phyloP scores from a whole-genome alignment of 352 stramenopile species.

The Phytophthora macrochlamydospora region DNA sequence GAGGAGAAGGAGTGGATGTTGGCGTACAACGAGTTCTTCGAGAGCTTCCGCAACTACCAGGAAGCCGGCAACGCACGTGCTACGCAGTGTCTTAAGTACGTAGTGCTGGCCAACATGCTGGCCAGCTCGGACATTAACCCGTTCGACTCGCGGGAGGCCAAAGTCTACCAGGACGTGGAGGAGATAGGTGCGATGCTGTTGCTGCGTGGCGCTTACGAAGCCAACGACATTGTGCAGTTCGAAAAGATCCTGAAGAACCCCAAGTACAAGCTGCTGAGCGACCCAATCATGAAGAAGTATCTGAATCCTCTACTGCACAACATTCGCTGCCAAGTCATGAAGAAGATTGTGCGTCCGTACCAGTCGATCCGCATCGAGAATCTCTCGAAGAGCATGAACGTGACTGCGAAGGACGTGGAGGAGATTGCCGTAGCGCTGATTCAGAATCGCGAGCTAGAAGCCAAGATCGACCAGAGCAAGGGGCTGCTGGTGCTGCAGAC shows the following conservation, averaged over 20 bases:
- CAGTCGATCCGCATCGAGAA: constrained; percentile 88
- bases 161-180: constrained; percentile 88
- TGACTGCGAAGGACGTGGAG: constrained; percentile 87
- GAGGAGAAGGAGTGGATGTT: constrained; percentile 87
- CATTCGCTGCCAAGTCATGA: constrained; percentile 93
- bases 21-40: constrained; percentile 95
- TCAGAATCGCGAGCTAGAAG: constrained; percentile 89
- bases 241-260: constrained; percentile 92
- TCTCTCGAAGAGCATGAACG: constrained; percentile 91
- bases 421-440: constrained; percentile 92
- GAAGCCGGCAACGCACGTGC: constrained; percentile 89
- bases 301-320: constrained; percentile 93
- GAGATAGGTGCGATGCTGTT: constrained; percentile 83
- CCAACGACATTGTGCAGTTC: constrained; percentile 94
- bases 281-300: constrained; percentile 93
- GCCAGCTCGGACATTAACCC: constrained; percentile 93
- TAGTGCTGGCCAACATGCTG: constrained; percentile 94
- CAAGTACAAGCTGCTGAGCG: constrained; percentile 91
- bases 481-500: constrained; percentile 62
- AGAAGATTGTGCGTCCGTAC: constrained; percentile 92
- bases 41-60: constrained; percentile 94
- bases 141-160: constrained; percentile 94
- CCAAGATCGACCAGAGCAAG: constrained; percentile 90
- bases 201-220: constrained; percentile 70
- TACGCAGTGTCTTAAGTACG: constrained; percentile 92